Conservation (phyloP, 495 filamentous ascomycete species). For the Neurospora sp. region DNA sequence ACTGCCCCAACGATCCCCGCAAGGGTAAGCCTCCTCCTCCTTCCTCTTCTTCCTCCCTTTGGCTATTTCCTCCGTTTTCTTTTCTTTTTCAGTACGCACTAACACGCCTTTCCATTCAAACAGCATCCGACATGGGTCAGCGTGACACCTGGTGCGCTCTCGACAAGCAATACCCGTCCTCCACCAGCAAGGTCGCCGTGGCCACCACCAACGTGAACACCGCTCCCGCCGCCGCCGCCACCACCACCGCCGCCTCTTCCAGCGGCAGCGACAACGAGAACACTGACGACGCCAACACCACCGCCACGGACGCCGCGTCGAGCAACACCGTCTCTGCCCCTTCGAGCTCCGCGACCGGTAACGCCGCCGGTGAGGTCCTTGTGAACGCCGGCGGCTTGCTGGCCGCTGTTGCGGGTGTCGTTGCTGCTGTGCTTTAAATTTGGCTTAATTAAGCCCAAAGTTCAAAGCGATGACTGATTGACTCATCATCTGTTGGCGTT, state of each 20-base stretch:
- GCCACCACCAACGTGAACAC: conserved; percentile 1
- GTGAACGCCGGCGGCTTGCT: conserved; percentile 22
- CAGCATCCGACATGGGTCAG: conserved; percentile 18
- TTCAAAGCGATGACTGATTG: not conserved
- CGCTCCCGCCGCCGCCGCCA: not conserved
- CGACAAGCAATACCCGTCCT: conserved; percentile 25
- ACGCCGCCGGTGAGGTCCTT: conserved; percentile 21
- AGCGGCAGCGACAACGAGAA: conserved; percentile 2
- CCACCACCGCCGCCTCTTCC: conserved; percentile 1
- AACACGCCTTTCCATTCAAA: not conserved
- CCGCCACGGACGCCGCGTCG: conserved; percentile 8
- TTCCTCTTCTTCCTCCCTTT: not conserved
- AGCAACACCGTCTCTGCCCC: conserved; percentile 11
- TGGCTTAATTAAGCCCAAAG: not conserved
- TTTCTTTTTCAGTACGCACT: not conserved
- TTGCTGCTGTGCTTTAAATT: conserved; percentile 22
- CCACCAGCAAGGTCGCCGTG: conserved; percentile 6
- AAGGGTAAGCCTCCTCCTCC: conserved; percentile 6
- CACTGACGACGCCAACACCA: conserved; percentile 7
- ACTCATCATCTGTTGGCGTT: not conserved
- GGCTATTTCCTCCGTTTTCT: not conserved
- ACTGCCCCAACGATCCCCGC: conserved; percentile 36
- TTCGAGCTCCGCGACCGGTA: conserved; percentile 14
- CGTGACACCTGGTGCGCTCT: conserved; percentile 32
- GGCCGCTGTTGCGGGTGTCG: conserved; percentile 25